Evolutionary conservation across 768 basidiomycete genomes (phyloP).

Genomic region (Mycena epipterygia): DNA sequence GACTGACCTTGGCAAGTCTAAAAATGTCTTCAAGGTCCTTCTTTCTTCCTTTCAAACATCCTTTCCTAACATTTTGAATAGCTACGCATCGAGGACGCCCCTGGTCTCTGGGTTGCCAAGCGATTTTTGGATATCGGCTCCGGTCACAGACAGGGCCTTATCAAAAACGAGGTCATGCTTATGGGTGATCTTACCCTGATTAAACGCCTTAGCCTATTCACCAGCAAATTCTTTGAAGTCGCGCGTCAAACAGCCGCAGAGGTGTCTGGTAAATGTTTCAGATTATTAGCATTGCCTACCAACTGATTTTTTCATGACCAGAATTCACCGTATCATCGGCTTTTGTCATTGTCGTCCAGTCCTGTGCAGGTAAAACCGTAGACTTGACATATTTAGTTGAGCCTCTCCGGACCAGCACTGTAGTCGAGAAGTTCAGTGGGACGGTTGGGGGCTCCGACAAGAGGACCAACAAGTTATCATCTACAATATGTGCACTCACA

Average conservation of each 20-base stretch:
- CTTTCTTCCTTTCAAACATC: background rate
- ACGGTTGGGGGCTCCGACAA: background rate
- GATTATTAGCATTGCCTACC: background rate
- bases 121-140: background rate
- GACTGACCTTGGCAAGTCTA: background rate
- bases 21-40: background rate
- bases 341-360: background rate
- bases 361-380: background rate
- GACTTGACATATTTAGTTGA: background rate
- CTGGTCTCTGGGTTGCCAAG: background rate
- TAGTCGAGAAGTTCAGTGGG: slow-evolving; percentile 2
- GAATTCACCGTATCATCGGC: background rate
- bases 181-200: background rate
- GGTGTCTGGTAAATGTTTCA: background rate
- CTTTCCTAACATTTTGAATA: too few relatives aligned
- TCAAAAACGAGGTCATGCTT: background rate
- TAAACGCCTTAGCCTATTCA: background rate
- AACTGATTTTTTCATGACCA: background rate
- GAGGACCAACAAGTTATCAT: background rate
- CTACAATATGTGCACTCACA: background rate
- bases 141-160: background rate
- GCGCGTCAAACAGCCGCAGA: background rate
- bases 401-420: background rate
- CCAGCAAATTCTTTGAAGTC: background rate
- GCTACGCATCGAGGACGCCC: background rate